Base-by-base conservation (phyloP, 129 eudicot species). In the Flaveria trinervia region DNA sequence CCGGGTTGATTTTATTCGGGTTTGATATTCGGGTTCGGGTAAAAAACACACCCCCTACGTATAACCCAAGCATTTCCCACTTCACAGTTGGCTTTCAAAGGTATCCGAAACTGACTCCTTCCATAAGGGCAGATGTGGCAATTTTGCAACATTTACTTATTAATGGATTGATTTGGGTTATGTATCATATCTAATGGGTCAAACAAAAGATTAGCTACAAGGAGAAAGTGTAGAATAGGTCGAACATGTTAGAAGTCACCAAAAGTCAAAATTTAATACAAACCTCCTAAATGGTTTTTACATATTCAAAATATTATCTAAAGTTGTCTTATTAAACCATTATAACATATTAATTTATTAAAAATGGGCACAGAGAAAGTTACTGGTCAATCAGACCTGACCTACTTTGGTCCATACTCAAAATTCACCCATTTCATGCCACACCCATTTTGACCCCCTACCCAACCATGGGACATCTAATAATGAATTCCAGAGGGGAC, bases 51-150 rank as follows among this genome's bases (percentile, higher is more conserved):
- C 22, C 22, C 22, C 22, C 22, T 20, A 20, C 22, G 22, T 20
- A 20, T 64, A 30, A 64, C 72, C 41, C 65, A 46, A 17, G 65
- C 46, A 61, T 22, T 48, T 44, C 59, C 70, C 59, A 25, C 45
- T 61, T 74, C 57, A 61, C 10, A 61, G n/a, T 45, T 61, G 60
- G 33, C 79, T 61, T 61, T 41, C 46, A 57, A 39, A 55, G 41
- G 25, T 25, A 62, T 25, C 49, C 39, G 46, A 75, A 25, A 61
- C 62, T 26, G 61, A 46, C 71, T 64, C 26, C 30, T 62, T 46
- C 46, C 25, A 46, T 28, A 71, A 51, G 30, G 26, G 62, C 30
- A 71, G 75, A 71, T 18, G 43, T 69, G 59, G 59, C 74, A 48
- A 18, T 25, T 48, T 46, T 51, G 18, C 26, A 14, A 16, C 45